Evolutionary conservation across 2,329 filamentous ascomycete genomes (phyloP).

Genomic region (Ophiostoma sp.): DNA sequence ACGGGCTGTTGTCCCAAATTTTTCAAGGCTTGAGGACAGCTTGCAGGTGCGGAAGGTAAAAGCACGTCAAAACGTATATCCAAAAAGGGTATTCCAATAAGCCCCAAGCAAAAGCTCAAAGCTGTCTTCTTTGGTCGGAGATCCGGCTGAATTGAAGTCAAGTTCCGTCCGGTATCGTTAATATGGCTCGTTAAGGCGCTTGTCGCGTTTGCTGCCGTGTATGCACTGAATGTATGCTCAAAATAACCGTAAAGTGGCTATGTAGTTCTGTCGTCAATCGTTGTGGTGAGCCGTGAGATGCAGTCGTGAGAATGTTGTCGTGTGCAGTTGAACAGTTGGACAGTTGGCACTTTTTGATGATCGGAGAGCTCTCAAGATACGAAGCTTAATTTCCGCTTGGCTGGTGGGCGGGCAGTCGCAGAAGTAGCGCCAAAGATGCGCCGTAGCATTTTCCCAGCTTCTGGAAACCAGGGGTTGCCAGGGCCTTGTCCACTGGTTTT

Average conservation of each 20-base stretch:
- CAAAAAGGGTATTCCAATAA: neutral
- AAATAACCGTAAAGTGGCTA: neutral
- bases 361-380: neutral
- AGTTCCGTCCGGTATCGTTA: conserved; percentile 12
- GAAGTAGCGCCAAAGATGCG: neutral
- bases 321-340: neutral
- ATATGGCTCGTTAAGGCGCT: neutral
- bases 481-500: neutral
- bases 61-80: neutral
- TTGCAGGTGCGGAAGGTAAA: conserved; percentile 26
- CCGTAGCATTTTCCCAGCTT: neutral
- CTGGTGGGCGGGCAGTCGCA: neutral
- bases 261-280: neutral
- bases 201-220: conserved; percentile 2
- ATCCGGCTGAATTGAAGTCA: conserved; percentile 22
- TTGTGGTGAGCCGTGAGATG: neutral
- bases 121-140: conserved; percentile 17
- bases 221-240: too few relatives aligned
- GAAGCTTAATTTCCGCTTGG: conserved; percentile 21
- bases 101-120: conserved; percentile 2
- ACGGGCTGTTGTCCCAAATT: neutral
- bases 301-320: neutral
- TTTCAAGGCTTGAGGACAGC: conserved; percentile 28
- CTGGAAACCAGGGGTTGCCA: conserved; percentile 17
- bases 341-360: neutral